These are phyloP conservation scores for Penicillium verhagenii DNA, from an alignment of 495 filamentous ascomycete genomes.

Conservation along the genomic window DNA sequence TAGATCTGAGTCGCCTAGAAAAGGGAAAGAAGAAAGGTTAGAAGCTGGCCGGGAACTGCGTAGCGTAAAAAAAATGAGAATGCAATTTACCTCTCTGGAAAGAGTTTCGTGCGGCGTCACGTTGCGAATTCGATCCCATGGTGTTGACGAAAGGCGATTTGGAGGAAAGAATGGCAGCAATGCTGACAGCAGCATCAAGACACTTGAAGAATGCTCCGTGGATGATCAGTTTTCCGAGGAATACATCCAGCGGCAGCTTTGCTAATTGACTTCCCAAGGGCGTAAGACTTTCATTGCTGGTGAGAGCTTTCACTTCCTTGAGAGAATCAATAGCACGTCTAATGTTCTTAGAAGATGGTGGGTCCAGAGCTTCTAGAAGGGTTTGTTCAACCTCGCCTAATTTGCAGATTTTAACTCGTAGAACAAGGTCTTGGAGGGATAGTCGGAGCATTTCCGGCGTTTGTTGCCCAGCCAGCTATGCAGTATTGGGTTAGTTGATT, in stretches of 20 bases:
- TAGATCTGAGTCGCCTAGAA: slow-evolving; percentile 78
- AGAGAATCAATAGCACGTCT: slow-evolving; percentile 87
- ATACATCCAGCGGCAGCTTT: slow-evolving; percentile 86
- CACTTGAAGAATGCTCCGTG: slow-evolving; percentile 82
- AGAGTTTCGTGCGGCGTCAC: slow-evolving; percentile 68
- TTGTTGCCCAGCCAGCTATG: slow-evolving; percentile 80
- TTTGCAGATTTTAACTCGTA: slow-evolving; percentile 97
- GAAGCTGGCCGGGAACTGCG: slow-evolving; percentile 4
- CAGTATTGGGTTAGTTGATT: not conserved
- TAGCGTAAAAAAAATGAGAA: not conserved
- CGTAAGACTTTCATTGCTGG: slow-evolving; percentile 75
- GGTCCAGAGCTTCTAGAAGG: slow-evolving; percentile 83
- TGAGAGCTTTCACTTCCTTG: slow-evolving; percentile 90
- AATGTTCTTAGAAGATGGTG: slow-evolving; percentile 87
- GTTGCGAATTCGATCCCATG: slow-evolving; percentile 76
- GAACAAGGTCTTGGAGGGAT: slow-evolving; percentile 87
- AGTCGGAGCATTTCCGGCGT: slow-evolving; percentile 93
- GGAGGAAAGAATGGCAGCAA: slow-evolving; percentile 88
- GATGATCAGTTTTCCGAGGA: slow-evolving; percentile 88
- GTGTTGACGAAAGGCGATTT: slow-evolving; percentile 91
- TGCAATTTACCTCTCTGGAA: slow-evolving; percentile 64
- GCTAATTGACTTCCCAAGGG: slow-evolving; percentile 82
- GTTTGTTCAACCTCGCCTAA: slow-evolving; percentile 89
- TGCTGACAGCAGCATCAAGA: slow-evolving; percentile 83
- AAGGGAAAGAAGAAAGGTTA: slow-evolving; percentile 18